phyloP scores from a whole-genome alignment of 352 stramenopile genomes.

The Aphanomyces euteiches region DNA sequence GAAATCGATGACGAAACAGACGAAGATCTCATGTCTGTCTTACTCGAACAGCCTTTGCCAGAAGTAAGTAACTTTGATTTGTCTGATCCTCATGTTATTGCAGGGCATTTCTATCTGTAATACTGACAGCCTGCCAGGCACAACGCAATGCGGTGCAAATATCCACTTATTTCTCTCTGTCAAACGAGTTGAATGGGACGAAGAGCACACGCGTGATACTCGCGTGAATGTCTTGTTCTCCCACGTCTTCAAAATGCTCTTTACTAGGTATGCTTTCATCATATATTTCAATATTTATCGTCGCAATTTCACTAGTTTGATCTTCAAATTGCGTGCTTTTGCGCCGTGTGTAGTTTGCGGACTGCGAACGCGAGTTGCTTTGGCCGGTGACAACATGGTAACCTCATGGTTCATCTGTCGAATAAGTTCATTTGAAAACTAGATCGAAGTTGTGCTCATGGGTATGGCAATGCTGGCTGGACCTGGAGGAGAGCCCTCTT shows the following conservation, averaged over 20 bases:
- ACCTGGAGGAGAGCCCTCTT: conserved; percentile 36
- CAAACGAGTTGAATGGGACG: conserved; percentile 84
- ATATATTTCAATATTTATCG: neutral
- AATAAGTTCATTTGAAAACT: neutral
- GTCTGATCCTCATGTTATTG: neutral
- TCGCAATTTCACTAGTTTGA: conserved; percentile 39
- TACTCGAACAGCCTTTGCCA: conserved; percentile 82
- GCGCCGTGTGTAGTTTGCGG: conserved; percentile 81
- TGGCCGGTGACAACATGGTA: conserved; percentile 82
- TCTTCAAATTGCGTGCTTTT: conserved; percentile 68
- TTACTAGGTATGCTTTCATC: conserved; percentile 53
- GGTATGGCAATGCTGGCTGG: conserved; percentile 70
- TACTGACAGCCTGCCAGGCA: conserved; percentile 69
- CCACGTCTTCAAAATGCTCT: conserved; percentile 80
- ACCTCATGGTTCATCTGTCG: too few relatives aligned
- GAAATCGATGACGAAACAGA: conserved; percentile 92
- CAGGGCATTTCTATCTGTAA: conserved; percentile 85
- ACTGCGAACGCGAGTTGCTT: conserved; percentile 64
- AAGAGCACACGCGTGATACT: conserved; percentile 82
- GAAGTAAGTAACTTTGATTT: conserved; percentile 41
- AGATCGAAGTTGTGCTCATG: conserved; percentile 83
- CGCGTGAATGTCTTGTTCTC: conserved; percentile 79
- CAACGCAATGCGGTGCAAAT: conserved; percentile 65
- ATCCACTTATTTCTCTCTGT: conserved; percentile 83
- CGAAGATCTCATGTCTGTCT: conserved; percentile 88